phyloP scores from a whole-genome alignment of 225 moss, liverwort and hornwort species.

The Bryoerythrophyllum caledonicum region DNA sequence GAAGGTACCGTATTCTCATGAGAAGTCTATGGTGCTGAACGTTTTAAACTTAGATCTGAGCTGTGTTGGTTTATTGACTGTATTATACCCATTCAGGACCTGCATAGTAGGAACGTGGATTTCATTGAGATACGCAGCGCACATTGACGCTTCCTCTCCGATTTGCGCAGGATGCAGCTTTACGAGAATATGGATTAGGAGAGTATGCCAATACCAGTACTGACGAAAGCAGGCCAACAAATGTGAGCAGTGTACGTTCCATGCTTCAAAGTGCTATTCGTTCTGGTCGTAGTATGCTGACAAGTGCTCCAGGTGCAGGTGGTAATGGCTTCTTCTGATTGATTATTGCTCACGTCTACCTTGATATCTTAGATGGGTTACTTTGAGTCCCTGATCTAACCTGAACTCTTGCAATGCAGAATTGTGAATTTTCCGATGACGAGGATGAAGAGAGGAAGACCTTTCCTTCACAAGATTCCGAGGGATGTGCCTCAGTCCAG shows the following conservation, averaged over 20 bases:
- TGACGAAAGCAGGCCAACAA: conserved; percentile 39
- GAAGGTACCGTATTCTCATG: conserved; percentile 55
- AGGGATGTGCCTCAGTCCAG: conserved; percentile 48
- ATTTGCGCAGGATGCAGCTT: conserved; percentile 67
- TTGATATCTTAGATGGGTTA: background rate
- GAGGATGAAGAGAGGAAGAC: conserved; percentile 52
- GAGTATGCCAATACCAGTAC: conserved; percentile 52
- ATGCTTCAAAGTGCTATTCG: background rate
- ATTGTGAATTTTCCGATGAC: conserved; percentile 70
- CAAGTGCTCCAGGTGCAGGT: background rate
- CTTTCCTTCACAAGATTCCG: conserved; percentile 42
- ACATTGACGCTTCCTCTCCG: conserved; percentile 1
- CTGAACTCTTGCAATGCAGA: conserved; percentile 46
- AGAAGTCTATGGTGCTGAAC: background rate
- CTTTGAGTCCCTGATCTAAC: background rate
- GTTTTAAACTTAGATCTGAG: background rate
- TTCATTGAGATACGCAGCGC: background rate
- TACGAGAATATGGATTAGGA: conserved; percentile 68
- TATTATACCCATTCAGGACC: background rate
- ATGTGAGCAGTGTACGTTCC: conserved; percentile 38
- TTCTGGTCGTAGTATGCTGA: background rate
- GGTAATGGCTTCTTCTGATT: background rate
- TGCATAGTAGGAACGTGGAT: background rate
- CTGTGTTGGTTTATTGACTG: background rate
- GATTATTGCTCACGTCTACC: background rate